Percentiles rank a stretch among this genome's conserved stretches.
Evolutionary conservation across 176 grass and related monocot genomes (phyloP).

Genomic region (Oryza coarctata): DNA sequence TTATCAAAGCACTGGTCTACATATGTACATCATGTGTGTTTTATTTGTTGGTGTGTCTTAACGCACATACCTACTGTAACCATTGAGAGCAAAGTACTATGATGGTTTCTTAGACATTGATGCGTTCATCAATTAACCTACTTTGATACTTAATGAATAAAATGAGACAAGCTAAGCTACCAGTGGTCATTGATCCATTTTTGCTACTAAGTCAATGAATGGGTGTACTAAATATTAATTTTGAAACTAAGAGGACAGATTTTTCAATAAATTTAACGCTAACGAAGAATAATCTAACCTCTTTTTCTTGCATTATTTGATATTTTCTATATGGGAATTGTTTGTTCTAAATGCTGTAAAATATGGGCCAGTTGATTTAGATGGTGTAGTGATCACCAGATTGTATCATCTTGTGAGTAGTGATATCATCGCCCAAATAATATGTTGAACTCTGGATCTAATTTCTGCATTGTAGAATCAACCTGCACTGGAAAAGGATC

Average conservation of each 20-base stretch:
- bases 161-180: background rate
- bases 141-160: background rate
- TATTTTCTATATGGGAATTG: background rate
- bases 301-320: slow-evolving; percentile 3
- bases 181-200: background rate
- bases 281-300: background rate
- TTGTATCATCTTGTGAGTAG: background rate
- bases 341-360: slow-evolving; percentile 18
- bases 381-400: slow-evolving; percentile 1
- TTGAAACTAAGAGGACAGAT: background rate
- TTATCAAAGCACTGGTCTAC: background rate
- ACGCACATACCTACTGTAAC: background rate
- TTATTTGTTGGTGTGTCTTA: background rate
- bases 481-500: slow-evolving; percentile 91
- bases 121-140: background rate
- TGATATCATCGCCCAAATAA: slow-evolving; percentile 11
- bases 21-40: background rate
- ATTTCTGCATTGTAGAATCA: slow-evolving; percentile 65
- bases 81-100: background rate
- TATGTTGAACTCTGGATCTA: slow-evolving; percentile 29
- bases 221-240: background rate
- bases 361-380: slow-evolving; percentile 16
- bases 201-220: slow-evolving; percentile 3
- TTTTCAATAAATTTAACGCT: background rate
- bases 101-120: background rate